Percentiles rank a stretch among this genome's conserved stretches.
phyloP scores from a whole-genome alignment of 768 basidiomycete species.

The Boletus reticuloceps region DNA sequence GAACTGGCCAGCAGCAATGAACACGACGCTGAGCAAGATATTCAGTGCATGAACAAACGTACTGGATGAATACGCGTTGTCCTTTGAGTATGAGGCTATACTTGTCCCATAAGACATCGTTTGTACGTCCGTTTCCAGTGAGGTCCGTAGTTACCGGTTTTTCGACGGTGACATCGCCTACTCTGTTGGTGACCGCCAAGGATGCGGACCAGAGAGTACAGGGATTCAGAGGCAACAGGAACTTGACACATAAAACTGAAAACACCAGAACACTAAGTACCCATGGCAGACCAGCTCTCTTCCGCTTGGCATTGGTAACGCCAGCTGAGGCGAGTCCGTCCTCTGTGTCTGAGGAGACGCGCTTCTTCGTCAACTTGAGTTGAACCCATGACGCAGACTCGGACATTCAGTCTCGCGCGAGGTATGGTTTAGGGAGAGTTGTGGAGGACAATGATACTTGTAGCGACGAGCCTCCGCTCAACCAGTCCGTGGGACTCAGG shows the following conservation, averaged over 20 bases:
- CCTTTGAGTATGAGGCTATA: slow-evolving; percentile 69
- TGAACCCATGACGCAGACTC: slow-evolving; percentile 1
- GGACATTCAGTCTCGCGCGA: background rate
- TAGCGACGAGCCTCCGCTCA: too few species aligned
- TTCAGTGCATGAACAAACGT: slow-evolving; percentile 27
- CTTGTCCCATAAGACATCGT: slow-evolving; percentile 56
- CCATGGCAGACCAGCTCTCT: slow-evolving; percentile 10
- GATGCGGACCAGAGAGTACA: background rate
- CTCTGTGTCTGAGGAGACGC: background rate
- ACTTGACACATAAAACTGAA: slow-evolving; percentile 11
- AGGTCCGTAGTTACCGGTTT: slow-evolving; percentile 4
- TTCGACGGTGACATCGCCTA: background rate
- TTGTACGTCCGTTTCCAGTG: slow-evolving; percentile 34
- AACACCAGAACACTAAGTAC: slow-evolving; percentile 11
- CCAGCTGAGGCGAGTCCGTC: background rate
- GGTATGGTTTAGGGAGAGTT: background rate
- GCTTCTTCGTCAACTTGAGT: slow-evolving; percentile 1
- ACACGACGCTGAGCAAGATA: background rate
- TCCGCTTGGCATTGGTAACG: background rate
- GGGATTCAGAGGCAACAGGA: slow-evolving; percentile 11
- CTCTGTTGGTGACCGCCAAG: slow-evolving; percentile 22
- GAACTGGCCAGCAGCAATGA: slow-evolving; percentile 43
- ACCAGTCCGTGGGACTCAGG: too few species aligned
- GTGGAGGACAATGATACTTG: too few species aligned
- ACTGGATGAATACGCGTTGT: slow-evolving; percentile 74